phyloP scores from a whole-genome alignment of 805 yeast genomes.

The Hanseniaspora taiwanica region DNA sequence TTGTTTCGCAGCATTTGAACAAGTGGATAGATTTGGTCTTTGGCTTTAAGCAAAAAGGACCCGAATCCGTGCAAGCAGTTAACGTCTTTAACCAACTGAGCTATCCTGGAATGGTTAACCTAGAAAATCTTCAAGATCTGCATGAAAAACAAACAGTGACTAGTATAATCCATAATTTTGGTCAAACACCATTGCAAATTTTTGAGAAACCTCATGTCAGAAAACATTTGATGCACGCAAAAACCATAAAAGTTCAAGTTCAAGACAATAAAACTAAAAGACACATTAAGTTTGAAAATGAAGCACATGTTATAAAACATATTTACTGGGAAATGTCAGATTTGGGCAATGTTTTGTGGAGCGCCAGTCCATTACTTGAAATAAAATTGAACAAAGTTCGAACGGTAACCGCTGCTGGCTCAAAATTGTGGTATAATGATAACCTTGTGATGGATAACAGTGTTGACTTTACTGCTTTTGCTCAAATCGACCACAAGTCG shows the following conservation, averaged over 20 bases:
- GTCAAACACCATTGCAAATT: conserved; percentile 74
- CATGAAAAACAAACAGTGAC: conserved; percentile 63
- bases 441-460: too few relatives aligned
- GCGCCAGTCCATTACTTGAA: too few relatives aligned
- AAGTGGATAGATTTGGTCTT: conserved; percentile 79
- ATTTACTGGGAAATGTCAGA: too few relatives aligned
- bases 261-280: too few relatives aligned
- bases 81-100: conserved; percentile 79
- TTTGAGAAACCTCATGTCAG: conserved; percentile 56
- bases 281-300: too few relatives aligned
- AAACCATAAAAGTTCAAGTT: neutral
- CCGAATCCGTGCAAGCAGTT: conserved; percentile 46
- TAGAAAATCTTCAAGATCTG: conserved; percentile 62
- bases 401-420: neutral
- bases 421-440: conserved; percentile 15
- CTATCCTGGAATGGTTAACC: conserved; percentile 70
- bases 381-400: too few relatives aligned
- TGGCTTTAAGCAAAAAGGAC: conserved; percentile 70
- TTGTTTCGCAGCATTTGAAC: conserved; percentile 63
- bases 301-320: too few relatives aligned
- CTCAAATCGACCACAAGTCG: conserved; percentile 14
- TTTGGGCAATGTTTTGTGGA: too few relatives aligned
- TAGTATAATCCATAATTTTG: conserved; percentile 82
- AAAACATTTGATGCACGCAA: conserved; percentile 10
- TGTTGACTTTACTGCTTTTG: conserved; percentile 18